Conservation (phyloP, 345 rosid genomes). For the Gossypium herbaceum region DNA sequence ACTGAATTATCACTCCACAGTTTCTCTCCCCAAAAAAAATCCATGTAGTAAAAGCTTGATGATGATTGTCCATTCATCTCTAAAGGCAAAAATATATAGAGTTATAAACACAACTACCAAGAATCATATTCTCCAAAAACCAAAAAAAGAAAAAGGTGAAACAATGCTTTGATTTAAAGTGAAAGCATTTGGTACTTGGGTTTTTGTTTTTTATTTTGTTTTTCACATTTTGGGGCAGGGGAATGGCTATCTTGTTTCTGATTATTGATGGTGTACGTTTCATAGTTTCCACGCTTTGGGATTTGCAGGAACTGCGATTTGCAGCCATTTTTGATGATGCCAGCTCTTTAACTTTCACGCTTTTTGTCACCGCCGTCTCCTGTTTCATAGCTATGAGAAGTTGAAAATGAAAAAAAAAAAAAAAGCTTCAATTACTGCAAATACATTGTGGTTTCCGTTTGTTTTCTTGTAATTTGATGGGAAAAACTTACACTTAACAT, state of each 20-base stretch:
- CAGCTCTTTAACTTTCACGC: constrained; percentile 29
- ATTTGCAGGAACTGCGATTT: constrained; percentile 51
- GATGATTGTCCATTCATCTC: not conserved
- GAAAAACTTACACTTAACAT: not conserved
- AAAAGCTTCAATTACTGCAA: not conserved
- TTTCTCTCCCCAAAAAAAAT: not conserved
- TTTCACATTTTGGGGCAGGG: not conserved
- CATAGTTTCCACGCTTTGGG: constrained; percentile 51
- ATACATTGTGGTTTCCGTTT: not conserved
- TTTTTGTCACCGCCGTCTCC: constrained; percentile 40
- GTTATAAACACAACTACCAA: not conserved
- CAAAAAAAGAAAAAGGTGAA: not conserved
- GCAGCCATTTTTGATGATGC: constrained; percentile 36
- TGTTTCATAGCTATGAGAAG: constrained; percentile 28
- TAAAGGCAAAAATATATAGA: not conserved
- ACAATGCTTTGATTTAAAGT: not conserved
- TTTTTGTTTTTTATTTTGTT: not conserved
- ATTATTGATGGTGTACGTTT: constrained; percentile 32
- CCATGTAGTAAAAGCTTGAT: not conserved
- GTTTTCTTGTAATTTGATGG: not conserved
- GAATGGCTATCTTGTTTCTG: constrained; percentile 34
- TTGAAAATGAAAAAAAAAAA: not conserved
- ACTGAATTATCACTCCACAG: not conserved
- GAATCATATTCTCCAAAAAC: not conserved
- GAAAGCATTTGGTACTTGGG: no score